A percentile compares a stretch with the other conserved stretches of the same genome.
Conservation (phyloP, 108 stramenopile genomes). For the Cyclostephanos invisitatus region DNA sequence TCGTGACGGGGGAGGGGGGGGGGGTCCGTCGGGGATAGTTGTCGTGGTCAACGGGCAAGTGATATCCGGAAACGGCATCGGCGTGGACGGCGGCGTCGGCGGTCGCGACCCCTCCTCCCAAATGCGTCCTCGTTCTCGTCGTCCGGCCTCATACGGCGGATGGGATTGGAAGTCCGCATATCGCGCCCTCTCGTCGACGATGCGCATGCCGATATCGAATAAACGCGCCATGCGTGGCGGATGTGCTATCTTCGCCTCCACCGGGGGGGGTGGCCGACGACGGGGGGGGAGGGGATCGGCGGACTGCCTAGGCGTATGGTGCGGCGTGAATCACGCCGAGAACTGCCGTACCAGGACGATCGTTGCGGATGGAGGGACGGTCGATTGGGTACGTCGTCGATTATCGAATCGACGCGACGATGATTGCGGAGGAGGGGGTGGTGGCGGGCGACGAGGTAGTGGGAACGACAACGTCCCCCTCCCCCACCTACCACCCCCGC, state of each 20-base stretch:
- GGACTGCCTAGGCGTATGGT: conserved; percentile 43
- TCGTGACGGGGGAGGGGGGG: background rate
- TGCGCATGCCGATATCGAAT: conserved; percentile 18
- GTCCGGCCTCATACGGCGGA: background rate
- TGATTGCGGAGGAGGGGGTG: background rate
- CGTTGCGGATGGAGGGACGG: background rate
- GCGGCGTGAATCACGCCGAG: conserved; percentile 38
- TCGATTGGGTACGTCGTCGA: background rate
- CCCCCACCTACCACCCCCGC: too few species aligned
- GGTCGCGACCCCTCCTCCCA: conserved; percentile 4
- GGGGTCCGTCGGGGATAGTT: background rate
- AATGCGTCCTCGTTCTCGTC: background rate
- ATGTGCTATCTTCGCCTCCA: conserved; percentile 35
- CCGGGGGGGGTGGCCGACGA: background rate
- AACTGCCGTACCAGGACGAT: conserved; percentile 41
- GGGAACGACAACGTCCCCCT: too few species aligned
- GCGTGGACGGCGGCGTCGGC: too few species aligned
- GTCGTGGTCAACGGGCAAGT: conserved; percentile 9
- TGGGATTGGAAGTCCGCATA: conserved; percentile 27
- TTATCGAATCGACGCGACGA: background rate
- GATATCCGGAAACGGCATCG: too few species aligned
- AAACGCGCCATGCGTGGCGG: conserved; percentile 20
- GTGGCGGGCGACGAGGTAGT: too few species aligned
- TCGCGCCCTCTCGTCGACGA: conserved; percentile 23
- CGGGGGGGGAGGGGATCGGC: background rate